Evolutionary conservation across 164 flowering plant genomes (phyloP), one percentile per base, ranked within the genome.

Genomic region (Vitis rotundifolia): DNA sequence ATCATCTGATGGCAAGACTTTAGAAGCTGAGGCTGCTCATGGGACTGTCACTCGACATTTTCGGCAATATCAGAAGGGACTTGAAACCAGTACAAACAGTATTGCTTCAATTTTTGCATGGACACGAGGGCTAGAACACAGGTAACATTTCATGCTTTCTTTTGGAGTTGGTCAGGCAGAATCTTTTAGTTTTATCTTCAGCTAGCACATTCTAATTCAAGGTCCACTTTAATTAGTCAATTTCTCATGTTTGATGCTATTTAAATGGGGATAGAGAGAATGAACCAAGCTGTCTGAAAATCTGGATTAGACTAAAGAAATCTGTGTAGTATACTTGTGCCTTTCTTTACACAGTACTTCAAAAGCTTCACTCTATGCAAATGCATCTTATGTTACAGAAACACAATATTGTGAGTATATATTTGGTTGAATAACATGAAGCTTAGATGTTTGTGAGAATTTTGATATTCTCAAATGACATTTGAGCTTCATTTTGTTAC

Each of bases 21-120:
- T 96, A 70, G 97, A 93, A 81, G 93, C 99, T 68, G 99, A 96
- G 72, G 98, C 99, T 59, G 99, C 99, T 83, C 99, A 96, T 84
- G 97, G 99, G 51, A 96, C 99, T 64, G 99, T 96, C 31, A 96
- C 98, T 67, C 80, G 99, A 49, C 99, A 96, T 85, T 96, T 78
- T 76, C 82, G 97, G 52, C 73, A 81, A 51, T 84, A 96, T 73
- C 91, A 96, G 73, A 96, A 92, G 78, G 99, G 99, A 31, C 89
- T 83, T 64, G 99, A 96, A 85, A 96, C 99, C 60, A 96, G 99
- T 75, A 96, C 99, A 62, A 96, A 96, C 73, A 93, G 99, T 68
- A 91, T 93, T 82, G 99, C 98, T 75, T 93, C 97, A 44, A 96
- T 93, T 78, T 96, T 93, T 89, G 98, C 98, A 56, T 96, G 99